Evolutionary conservation across 768 basidiomycete genomes (phyloP), one percentile per base, ranked within the genome.

Genomic region (Russula abietina): DNA sequence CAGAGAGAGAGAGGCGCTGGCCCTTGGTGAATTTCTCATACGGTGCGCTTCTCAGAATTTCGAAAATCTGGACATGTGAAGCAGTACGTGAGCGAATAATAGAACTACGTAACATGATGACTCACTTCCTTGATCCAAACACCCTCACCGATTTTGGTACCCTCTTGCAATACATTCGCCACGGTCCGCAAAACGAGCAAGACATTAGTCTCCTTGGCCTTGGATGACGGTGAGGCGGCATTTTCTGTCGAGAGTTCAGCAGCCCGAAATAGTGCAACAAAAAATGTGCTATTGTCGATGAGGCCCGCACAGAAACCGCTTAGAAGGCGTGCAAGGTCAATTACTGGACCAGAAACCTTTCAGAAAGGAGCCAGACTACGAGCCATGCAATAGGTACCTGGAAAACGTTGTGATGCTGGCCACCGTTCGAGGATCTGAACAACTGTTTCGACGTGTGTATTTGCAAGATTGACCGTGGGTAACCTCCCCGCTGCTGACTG

Each of bases 291-390:
- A 4, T 72, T 66, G 3, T 79, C 74, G 62, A 86, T 80, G 2
- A 80, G 75, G 8, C 80, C 77, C 0, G 86, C 82, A 54, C 80
- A 81, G 70, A 81, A 87, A 2, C 83, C 89, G 22, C 84, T 77
- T 17, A 96, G 72, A 43, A 96, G 78, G 45, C 97, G 86, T 56
- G 84, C 79, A 14, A 98, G 81, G 70, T 98, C 96, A 69, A 98
- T 84, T 14, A 95, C 92, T 93, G 66, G 12, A 17, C 43, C 14
- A 43, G 55, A 59, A 60, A 56, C 61, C 26, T 14, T 19, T 58
- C 38, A 50, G 50, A 49, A 16, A 10, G 30, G 32, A 41, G 2
- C 32, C n/a, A 39, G 33, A 28, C 19, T 22, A 45, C 8, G 7
- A 22, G 49, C 24, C 16, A 49, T 16, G 26, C 32, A 10, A 30